Evolutionary conservation across 208 protist genomes (phyloP), one percentile per base, ranked within the genome.

Genomic region (Trypanosoma brucei): DNA sequence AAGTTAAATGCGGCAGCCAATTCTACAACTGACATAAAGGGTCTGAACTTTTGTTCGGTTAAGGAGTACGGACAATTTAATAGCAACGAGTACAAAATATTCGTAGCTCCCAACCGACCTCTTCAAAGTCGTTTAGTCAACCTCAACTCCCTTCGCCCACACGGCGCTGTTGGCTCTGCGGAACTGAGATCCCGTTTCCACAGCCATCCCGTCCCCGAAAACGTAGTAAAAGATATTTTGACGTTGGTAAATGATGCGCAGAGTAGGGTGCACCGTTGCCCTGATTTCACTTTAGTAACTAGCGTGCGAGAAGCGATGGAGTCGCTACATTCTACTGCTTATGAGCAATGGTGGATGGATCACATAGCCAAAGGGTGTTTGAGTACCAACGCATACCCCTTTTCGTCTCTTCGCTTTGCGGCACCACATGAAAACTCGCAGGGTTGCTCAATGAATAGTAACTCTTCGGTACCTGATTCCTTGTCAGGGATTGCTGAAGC

Each of bases 111-210:
- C 11, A 33, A 37, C 30, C 67, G 67, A 30, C 67, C 67, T 42
- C 51, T 53, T 34, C 59, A 62, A 1, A 72, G 67, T 49, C 59
- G 59, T 9, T 34, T 72, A 36, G 58, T 72, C 33, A 72, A 72
- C 45, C 14, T 51, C 3, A 65, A 49, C 37, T 72, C 33, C 22
- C 14, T 66, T 7, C 67, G 67, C 13, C 67, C 67, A 30, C 67
- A 72, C 33, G 67, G 67, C 9, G 59, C 45, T 30, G 14, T 72
- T 3, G 33, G 40, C 8, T 34, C 34, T 9, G 54, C 45, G 14
- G 59, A 62, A 30, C 9, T 72, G 1, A 31, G 30, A 37, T 3
- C 7, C n/a, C 6, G 31, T 34, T 8, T 1, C 11, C 40, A 38
- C 1, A 46, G 8, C 2, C 0, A 57, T 37, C 13, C 33, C 5